A percentile compares a stretch with the other conserved stretches of the same genome.
phyloP scores from a whole-genome alignment of 768 basidiomycete species.

The Filobasidium floriforme region DNA sequence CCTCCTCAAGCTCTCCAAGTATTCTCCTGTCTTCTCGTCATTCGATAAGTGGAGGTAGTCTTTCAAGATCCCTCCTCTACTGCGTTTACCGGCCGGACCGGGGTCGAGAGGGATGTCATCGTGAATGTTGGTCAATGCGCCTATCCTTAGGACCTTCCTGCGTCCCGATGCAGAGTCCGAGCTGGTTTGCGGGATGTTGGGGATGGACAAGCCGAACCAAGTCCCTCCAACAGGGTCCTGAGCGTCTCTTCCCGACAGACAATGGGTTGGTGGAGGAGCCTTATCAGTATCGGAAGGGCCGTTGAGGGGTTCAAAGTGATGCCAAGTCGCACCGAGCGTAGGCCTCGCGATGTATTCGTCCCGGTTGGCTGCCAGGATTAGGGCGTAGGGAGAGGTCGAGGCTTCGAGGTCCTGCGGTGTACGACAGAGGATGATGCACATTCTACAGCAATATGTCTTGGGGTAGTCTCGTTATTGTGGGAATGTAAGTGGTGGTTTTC shows the following conservation, averaged over 20 bases:
- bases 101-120: background rate
- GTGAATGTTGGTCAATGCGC: conserved; percentile 34
- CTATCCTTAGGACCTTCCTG: conserved; percentile 28
- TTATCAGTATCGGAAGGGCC: conserved; percentile 2
- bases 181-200: background rate
- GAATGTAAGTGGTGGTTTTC: too few species aligned
- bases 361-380: conserved; percentile 44
- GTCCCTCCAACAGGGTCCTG: conserved; percentile 38
- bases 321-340: conserved; percentile 39
- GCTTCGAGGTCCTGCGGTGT: background rate
- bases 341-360: conserved; percentile 46
- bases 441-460: conserved; percentile 1
- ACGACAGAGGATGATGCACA: conserved; percentile 14
- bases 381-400: conserved; percentile 19
- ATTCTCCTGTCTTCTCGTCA: background rate
- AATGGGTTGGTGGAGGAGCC: background rate
- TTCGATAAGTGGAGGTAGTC: background rate
- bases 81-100: background rate
- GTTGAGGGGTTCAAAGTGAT: conserved; percentile 26
- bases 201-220: conserved; percentile 45
- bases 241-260: conserved; percentile 36
- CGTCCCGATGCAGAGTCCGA: conserved; percentile 7
- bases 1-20: background rate
- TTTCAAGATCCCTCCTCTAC: background rate
- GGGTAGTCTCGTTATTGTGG: too few species aligned